These are phyloP conservation scores for Suillus sp. DNA, from an alignment of 768 basidiomycete species.

Conservation along the genomic window DNA sequence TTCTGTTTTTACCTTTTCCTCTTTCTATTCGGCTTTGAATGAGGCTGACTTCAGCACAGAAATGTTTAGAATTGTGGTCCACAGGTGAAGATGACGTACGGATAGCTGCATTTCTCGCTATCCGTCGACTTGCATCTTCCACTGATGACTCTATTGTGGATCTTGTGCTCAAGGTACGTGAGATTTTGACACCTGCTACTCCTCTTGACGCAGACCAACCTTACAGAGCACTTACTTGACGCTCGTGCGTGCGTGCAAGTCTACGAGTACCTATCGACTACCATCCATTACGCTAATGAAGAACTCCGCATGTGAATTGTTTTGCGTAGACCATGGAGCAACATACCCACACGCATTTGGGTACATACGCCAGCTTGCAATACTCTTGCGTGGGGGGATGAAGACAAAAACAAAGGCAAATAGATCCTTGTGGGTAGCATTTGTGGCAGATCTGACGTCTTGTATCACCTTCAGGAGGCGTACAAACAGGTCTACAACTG, in stretches of 20 bases:
- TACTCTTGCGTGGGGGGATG: slow-evolving; percentile 90
- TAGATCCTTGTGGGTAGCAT: slow-evolving; percentile 9
- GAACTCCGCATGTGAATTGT: slow-evolving; percentile 93
- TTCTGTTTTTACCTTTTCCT: slow-evolving; percentile 13
- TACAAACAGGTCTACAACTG: slow-evolving; percentile 98
- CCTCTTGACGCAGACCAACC: slow-evolving; percentile 2
- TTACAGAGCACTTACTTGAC: slow-evolving; percentile 83
- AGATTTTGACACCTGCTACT: background rate
- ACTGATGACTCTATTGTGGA: slow-evolving; percentile 83
- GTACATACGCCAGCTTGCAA: slow-evolving; percentile 93
- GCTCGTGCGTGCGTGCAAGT: slow-evolving; percentile 80
- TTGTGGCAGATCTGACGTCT: slow-evolving; percentile 10
- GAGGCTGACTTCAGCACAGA: slow-evolving; percentile 42
- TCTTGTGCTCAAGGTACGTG: slow-evolving; percentile 77
- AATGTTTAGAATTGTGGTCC: slow-evolving; percentile 84
- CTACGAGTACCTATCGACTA: slow-evolving; percentile 83
- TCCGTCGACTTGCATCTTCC: slow-evolving; percentile 76
- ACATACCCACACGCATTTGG: slow-evolving; percentile 95
- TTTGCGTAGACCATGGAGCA: slow-evolving; percentile 68
- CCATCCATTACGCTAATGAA: slow-evolving; percentile 97
- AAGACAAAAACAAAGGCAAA: slow-evolving; percentile 81
- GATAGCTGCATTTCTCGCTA: slow-evolving; percentile 83
- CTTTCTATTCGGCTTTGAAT: background rate
- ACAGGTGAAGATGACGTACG: slow-evolving; percentile 78
- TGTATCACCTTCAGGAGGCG: slow-evolving; percentile 59